A percentile compares a stretch with the other conserved stretches of the same genome.
Conservation (phyloP, 352 stramenopile species). For the Aphanomyces stellatus region DNA sequence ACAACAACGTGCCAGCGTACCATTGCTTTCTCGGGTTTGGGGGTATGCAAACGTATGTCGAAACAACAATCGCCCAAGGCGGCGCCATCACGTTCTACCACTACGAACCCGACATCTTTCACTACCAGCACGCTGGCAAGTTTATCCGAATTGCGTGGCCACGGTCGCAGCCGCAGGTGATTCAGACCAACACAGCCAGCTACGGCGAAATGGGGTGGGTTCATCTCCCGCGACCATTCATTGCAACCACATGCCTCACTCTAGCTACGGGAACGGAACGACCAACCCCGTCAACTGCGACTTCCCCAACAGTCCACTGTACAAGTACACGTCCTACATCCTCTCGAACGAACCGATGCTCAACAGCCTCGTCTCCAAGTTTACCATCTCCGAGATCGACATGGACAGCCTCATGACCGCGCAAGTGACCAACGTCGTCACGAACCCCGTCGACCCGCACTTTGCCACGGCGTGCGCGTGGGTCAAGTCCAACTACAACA, state of each 20-base stretch:
- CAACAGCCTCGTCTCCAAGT: slow-evolving; percentile 13
- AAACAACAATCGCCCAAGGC: slow-evolving; percentile 22
- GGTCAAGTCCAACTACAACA: slow-evolving; percentile 43
- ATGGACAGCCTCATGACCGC: slow-evolving; percentile 29
- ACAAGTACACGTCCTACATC: slow-evolving; percentile 29
- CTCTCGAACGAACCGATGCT: slow-evolving; percentile 9
- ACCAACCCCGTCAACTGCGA: slow-evolving; percentile 42
- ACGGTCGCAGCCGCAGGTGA: neutral
- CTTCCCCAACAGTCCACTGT: slow-evolving; percentile 28
- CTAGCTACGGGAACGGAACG: slow-evolving; percentile 35
- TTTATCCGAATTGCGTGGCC: slow-evolving; percentile 38
- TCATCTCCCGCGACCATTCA: too few relatives aligned
- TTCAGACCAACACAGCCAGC: too few relatives aligned
- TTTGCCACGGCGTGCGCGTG: slow-evolving; percentile 31
- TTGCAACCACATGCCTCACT: too few relatives aligned
- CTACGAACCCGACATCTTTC: slow-evolving; percentile 43
- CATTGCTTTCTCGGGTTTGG: slow-evolving; percentile 54
- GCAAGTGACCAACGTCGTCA: slow-evolving; percentile 20
- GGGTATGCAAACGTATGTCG: slow-evolving; percentile 26
- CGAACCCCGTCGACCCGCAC: neutral
- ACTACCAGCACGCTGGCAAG: slow-evolving; percentile 26
- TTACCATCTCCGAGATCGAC: slow-evolving; percentile 28
- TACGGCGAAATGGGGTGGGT: too few relatives aligned
- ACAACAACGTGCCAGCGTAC: slow-evolving; percentile 44
- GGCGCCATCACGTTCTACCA: slow-evolving; percentile 43